Percentiles rank a stretch among this genome's conserved stretches.
phyloP scores from a whole-genome alignment of 1,284 basidiomycete genomes.

The Microbotryum saponariae region DNA sequence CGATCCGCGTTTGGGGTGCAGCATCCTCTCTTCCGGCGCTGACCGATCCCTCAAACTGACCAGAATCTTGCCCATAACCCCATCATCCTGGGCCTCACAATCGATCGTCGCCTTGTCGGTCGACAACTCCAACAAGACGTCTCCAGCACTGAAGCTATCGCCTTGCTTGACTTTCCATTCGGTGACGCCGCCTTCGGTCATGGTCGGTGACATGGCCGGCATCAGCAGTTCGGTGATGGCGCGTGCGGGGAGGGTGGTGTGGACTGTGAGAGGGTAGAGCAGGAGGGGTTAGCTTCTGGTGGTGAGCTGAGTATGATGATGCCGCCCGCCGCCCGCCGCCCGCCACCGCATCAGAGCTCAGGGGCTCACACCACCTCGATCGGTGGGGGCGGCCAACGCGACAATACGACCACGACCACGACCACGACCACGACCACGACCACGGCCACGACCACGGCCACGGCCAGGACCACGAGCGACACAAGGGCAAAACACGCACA shows the following conservation, averaged over 20 bases:
- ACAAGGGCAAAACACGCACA: too few relatives aligned
- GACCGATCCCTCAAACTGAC: constrained; percentile 10
- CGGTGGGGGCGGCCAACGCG: too few relatives aligned
- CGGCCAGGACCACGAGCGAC: too few relatives aligned
- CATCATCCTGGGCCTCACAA: constrained; percentile 45
- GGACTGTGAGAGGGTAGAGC: background rate
- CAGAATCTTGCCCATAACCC: constrained; percentile 43
- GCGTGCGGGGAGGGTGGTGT: background rate
- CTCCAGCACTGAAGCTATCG: constrained; percentile 40
- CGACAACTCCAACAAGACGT: constrained; percentile 38
- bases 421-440: too few relatives aligned
- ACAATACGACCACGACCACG: too few relatives aligned
- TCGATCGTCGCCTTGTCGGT: constrained; percentile 42
- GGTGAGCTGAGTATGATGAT: background rate
- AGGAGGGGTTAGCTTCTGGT: background rate
- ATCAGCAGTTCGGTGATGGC: constrained; percentile 10
- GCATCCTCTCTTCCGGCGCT: too few relatives aligned
- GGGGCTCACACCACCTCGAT: too few relatives aligned
- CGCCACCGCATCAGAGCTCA: too few relatives aligned
- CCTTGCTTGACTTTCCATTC: constrained; percentile 43
- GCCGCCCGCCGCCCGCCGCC: too few relatives aligned
- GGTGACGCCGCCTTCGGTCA: constrained; percentile 35
- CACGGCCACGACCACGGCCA: too few relatives aligned
- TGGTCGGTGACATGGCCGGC: constrained; percentile 36
- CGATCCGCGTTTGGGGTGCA: background rate